Conservation (phyloP, 1,284 basidiomycete genomes). For the Papiliotrema laurentii region DNA sequence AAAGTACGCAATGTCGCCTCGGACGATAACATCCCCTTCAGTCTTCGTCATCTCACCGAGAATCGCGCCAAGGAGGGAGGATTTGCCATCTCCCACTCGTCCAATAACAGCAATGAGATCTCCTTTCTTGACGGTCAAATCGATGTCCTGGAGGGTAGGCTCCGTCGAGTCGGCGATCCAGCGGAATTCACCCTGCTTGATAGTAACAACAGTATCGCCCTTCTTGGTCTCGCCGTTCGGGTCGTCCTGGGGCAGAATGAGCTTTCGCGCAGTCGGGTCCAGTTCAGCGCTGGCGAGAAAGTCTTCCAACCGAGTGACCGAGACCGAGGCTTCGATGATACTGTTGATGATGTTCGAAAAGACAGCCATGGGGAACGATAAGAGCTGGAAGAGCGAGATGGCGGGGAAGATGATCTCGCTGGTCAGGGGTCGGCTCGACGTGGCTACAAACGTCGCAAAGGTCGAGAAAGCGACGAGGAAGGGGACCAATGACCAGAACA, state of each 20-base stretch:
- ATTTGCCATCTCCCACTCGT: slow-evolving; percentile 89
- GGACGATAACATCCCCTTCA: slow-evolving; percentile 67
- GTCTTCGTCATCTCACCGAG: slow-evolving; percentile 79
- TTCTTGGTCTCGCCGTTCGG: slow-evolving; percentile 47
- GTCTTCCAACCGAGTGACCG: slow-evolving; percentile 68
- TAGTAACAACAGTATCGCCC: slow-evolving; percentile 69
- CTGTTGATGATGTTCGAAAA: slow-evolving; percentile 49
- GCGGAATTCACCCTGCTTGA: slow-evolving; percentile 69
- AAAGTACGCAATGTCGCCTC: slow-evolving; percentile 80
- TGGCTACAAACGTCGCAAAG: slow-evolving; percentile 72
- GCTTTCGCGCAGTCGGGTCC: slow-evolving; percentile 64
- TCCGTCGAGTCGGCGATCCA: slow-evolving; percentile 60
- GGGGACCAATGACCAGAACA: slow-evolving; percentile 45
- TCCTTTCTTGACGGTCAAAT: slow-evolving; percentile 72
- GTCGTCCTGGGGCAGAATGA: slow-evolving; percentile 49
- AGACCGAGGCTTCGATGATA: slow-evolving; percentile 65
- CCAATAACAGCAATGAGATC: slow-evolving; percentile 82
- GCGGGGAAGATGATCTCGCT: slow-evolving; percentile 91
- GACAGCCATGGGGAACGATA: slow-evolving; percentile 82
- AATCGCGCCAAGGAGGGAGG: slow-evolving; percentile 46
- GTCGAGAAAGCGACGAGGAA: slow-evolving; percentile 77
- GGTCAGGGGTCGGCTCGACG: slow-evolving; percentile 69
- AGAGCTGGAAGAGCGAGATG: slow-evolving; percentile 85
- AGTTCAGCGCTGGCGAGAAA: slow-evolving; percentile 79
- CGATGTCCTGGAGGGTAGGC: slow-evolving; percentile 72